phyloP scores from a whole-genome alignment of 306 rosid species.

The Vigna hirtella region DNA sequence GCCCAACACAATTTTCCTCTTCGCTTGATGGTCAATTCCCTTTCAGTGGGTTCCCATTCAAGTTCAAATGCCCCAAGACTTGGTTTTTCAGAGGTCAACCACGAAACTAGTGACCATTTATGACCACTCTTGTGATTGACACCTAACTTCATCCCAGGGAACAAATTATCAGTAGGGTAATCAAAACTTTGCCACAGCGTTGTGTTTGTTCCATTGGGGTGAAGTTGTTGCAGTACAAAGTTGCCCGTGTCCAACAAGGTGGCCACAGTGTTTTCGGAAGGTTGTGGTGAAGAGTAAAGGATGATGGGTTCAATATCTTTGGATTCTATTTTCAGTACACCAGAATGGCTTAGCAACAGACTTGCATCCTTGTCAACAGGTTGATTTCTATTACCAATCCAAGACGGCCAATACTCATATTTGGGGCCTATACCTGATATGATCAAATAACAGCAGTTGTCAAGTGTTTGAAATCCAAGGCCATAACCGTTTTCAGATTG shows the following conservation, averaged over 20 bases:
- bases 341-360: neutral
- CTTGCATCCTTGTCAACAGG: neutral
- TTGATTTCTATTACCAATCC: neutral
- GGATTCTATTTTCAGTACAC: no score
- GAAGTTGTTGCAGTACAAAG: conserved; percentile 38
- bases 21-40: conserved; percentile 16
- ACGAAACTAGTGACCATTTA: conserved; percentile 19
- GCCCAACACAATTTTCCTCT: conserved; percentile 6
- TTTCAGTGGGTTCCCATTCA: conserved; percentile 42
- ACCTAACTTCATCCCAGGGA: conserved; percentile 48
- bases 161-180: neutral
- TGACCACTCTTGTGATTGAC: conserved; percentile 14
- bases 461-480: no score
- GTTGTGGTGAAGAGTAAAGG: conserved; percentile 25
- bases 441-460: no score
- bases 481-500: no score
- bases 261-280: conserved; percentile 2
- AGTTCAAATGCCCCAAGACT: conserved; percentile 31
- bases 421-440: no score
- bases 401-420: no score
- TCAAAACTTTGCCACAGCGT: no score
- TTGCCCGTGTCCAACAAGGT: conserved; percentile 40
- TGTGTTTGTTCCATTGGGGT: neutral
- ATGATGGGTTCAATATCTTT: conserved; percentile 11
- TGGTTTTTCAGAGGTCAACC: rapidly evolving